Base-by-base conservation (phyloP, 441 rosid genomes). In the Jatropha podagrica region DNA sequence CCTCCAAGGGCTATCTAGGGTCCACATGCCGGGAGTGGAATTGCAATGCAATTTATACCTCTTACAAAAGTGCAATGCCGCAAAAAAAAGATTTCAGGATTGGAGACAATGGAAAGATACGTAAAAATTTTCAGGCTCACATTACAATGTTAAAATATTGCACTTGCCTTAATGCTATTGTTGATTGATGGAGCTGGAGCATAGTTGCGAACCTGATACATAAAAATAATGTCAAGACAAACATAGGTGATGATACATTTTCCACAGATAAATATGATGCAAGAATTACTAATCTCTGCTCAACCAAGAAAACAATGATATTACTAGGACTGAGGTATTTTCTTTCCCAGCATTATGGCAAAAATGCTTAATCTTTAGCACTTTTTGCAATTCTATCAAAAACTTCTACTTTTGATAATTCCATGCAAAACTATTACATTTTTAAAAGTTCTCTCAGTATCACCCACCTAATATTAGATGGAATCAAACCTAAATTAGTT, bases 161-260 rank as follows among this genome's bases (percentile, higher is more conserved):
- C 55, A 72, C 85, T 81, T 76, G 88, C 99, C 98, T 95, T 93
- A 82, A 93, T 95, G 83, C 96, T 92, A 79, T 92, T 92, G 85
- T 95, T 90, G 79, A 95, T 84, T 74, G 98, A 74, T 68, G 98
- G 98, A 76, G 58, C 84, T 37, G 92, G 92, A 32, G 93, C 76
- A 80, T 91, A 91, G 81, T 94, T 96, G 77, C 88, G 89, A 74
- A 96, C 99, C 97, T 96, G 91, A 74, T 49, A 68, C 71, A 72
- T 58, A 11, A 61, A 73, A 79, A 55, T 27, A 60, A 61, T 52
- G 61, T 63, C 55, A 85, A 75, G 32, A 37, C 68, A 52, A 75
- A 63, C 27, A 63, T 38, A 27, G n/a, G 18, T 9, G 27, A 32
- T 68, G 65, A 38, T 17, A 27, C 15, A 9, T 0, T 14, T 64